Evolutionary conservation across 495 filamentous ascomycete species (phyloP), one percentile per base, ranked within the genome.

Genomic region (Penicilliopsis zonata): DNA sequence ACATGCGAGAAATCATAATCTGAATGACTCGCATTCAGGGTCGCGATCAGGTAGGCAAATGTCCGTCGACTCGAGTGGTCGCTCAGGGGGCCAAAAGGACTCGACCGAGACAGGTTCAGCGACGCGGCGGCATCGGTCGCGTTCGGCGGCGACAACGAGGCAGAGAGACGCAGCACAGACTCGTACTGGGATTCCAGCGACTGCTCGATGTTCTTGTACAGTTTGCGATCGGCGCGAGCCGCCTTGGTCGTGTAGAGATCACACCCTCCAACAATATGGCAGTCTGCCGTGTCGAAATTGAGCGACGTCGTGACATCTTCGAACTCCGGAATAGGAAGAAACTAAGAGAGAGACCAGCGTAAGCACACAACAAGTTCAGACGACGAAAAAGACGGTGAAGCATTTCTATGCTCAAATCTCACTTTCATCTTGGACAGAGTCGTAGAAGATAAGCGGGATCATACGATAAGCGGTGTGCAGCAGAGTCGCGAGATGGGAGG

Each of bases 201-300:
- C 35, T 83, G 70, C 43, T 93, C 86, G 50, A 99, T 94, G 40
- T 78, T 77, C 53, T 88, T 88, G 70, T 96, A 96, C 2, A 96
- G 67, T 56, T 94, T 95, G 66, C 94, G 94, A 56, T 99, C 92
- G 43, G 74, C 70, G 22, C 86, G 82, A 26, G 88, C 85, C 9
- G 90, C 86, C 59, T 96, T 96, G 21, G 86, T 96, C 5, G 86
- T 95, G 65, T 93, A 99, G 13, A 95, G 71, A 53, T 99, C 90
- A 64, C 86, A 94, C 28, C 83, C 79, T 34, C 90, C 90, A 9
- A 81, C 72, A 41, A 96, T 78, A 43, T 86, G 81, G 45, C 81
- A 86, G 50, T 95, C 87, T 9, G 77, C 69, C 2, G 90, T 96
- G 46, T 87, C 79, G 64, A 96, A 96, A 46, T 88, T 94, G 43